Evolutionary conservation across 176 grass and related monocot genomes (phyloP).

Genomic region (Avena eriantha): DNA sequence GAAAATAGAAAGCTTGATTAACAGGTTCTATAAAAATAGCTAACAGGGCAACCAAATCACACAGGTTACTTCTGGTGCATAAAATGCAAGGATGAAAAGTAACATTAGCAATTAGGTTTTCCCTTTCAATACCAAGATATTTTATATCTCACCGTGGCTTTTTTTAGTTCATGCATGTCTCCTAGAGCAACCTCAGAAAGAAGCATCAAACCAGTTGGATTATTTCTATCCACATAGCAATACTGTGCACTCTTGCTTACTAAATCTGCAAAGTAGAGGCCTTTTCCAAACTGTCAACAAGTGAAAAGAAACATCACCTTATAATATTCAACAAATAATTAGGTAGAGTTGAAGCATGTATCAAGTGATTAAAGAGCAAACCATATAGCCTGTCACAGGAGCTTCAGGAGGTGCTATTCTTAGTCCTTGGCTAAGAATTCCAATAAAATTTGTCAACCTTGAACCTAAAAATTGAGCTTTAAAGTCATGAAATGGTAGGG

Average conservation of each 20-base stretch:
- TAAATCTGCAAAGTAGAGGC: slow-evolving; percentile 93
- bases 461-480: slow-evolving; percentile 69
- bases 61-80: slow-evolving; percentile 14
- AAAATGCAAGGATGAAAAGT: slow-evolving; percentile 17
- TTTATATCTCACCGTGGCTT: slow-evolving; percentile 70
- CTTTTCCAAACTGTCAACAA: slow-evolving; percentile 89
- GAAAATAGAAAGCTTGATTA: not conserved
- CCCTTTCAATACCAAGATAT: slow-evolving; percentile 6
- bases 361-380: slow-evolving; percentile 36
- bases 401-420: slow-evolving; percentile 96
- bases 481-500: not conserved
- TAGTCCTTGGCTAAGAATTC: slow-evolving; percentile 96
- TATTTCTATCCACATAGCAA: slow-evolving; percentile 77
- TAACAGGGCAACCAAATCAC: not conserved
- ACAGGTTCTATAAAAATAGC: slow-evolving; percentile 21
- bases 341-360: slow-evolving; percentile 14
- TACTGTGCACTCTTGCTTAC: slow-evolving; percentile 98
- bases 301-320: slow-evolving; percentile 31
- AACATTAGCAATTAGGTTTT: slow-evolving; percentile 12
- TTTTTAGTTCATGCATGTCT: slow-evolving; percentile 87
- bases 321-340: slow-evolving; percentile 36
- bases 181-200: slow-evolving; percentile 97
- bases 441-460: slow-evolving; percentile 94
- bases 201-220: slow-evolving; percentile 93
- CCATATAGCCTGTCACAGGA: slow-evolving; percentile 94